Base-by-base conservation (phyloP, 306 rosid genomes). In the Rosa multiflora region DNA sequence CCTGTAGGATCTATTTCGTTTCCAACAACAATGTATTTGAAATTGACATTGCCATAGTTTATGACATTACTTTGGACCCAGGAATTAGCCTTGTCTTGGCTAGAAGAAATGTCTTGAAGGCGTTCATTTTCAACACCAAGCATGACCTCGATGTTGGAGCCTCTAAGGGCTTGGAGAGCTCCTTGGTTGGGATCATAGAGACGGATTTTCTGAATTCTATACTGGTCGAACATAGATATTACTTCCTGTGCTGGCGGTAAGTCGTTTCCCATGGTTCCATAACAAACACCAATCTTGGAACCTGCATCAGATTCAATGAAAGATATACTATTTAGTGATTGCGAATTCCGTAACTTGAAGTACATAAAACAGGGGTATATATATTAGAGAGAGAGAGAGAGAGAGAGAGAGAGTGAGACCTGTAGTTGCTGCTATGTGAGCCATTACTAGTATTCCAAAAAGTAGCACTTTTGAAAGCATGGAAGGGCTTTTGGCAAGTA, bases 231-330 rank as follows among this genome's bases (percentile, higher is more conserved):
- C 15, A 86, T 85, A 4, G 9, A 3, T 20, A 82, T 76, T 2
- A 89, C 91, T 82, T 91, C 91, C 49, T 48, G 5, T 44, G 76
- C 67, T 0, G 86, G 11, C 21, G 91, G 88, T 69, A 88, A 82
- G 78, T 86, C 18, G 49, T 85, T 23, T 14, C 84, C 90, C 5
- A 76, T 10, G 55, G 72, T 79, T 70, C 95, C 92, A 75, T 90
- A 90, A 42, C 89, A 85, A 49, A 90, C 89, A 18, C 88, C 92
- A 40, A 81, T 82, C 69, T 83, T 81, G 35, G 92, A 90, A 42
- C 15, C 88, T 78, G 73, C 83, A 70, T 42, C 44, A 13, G 1
- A 77, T 66, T 20, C 32, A 68, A 11, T 52, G n/a, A 13, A 9
- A 8, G 49, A 26, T 26, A 26, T 26, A 26, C 48, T 5, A 62